Conservation (phyloP, 305 asterid genomes). For the Andrographis paniculata region DNA sequence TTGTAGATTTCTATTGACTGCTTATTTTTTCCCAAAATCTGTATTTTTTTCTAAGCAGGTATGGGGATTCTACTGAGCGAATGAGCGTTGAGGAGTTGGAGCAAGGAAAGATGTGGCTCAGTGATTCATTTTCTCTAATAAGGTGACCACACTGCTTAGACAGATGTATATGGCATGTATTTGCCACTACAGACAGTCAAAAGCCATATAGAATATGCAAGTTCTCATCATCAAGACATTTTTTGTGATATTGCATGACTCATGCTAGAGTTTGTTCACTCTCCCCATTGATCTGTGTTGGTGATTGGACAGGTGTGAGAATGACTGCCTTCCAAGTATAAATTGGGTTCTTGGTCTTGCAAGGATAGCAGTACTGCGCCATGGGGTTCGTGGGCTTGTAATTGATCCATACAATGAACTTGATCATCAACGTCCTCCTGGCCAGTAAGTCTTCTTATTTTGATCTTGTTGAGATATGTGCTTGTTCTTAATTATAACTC, state of each 20-base stretch:
- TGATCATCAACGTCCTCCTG: conserved; percentile 83
- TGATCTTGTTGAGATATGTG: conserved; percentile 6
- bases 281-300: background rate
- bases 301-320: conserved; percentile 69
- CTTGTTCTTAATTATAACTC: conserved; percentile 1
- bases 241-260: background rate
- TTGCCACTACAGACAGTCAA: background rate
- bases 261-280: background rate
- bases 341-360: conserved; percentile 93
- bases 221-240: too few species aligned
- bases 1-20: background rate
- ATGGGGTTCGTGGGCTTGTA: conserved; percentile 87
- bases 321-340: conserved; percentile 81
- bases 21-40: conserved; percentile 10
- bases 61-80: conserved; percentile 54
- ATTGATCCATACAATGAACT: conserved; percentile 97
- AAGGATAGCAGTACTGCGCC: conserved; percentile 72
- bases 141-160: conserved; percentile 29
- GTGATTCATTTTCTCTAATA: conserved; percentile 71
- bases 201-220: conserved; percentile 1
- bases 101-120: conserved; percentile 87
- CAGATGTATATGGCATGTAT: background rate
- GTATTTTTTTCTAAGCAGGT: conserved; percentile 34
- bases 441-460: conserved; percentile 54
- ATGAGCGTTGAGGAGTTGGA: conserved; percentile 71